Base-by-base conservation (phyloP, 2,329 filamentous ascomycete species). In the Colletotrichum sp. region DNA sequence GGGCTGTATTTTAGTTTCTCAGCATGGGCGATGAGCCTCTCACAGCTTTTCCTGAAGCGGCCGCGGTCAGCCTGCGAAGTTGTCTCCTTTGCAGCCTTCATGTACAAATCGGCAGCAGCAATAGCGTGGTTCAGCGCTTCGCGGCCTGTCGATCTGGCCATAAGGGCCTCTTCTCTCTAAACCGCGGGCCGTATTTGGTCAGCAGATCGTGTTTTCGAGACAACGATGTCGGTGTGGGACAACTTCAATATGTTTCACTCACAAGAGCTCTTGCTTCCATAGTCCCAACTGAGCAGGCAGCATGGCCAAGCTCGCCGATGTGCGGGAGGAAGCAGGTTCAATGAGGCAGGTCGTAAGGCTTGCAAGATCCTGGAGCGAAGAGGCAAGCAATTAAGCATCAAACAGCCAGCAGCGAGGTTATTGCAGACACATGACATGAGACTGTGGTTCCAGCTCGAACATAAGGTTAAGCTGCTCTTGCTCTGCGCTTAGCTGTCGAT, bases 41-140 rank as follows among this genome's bases (percentile, higher is more conserved):
- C 89, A 84, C 93, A 95, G 86, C 94, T 94, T 64, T 88, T 85
- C 78, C 92, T 91, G 66, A 98, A 86, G n/a, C 91, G 89, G 57
- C 87, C 86, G 79, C 92, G 95, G 72, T 98, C 93, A 6, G 85
- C 83, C n/a, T 91, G 85, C 68, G 86, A 88, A n/a, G 87, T 84
- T 8, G 93, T 90, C 75, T 94, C 87, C 75, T 88, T 89, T 69
- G 95, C 87, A 4, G 95, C 95, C 81, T 92, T 91, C 92, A 98
- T 95, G 79, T 97, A 96, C 67, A 94, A 87, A 82, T 98, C 95
- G 26, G 93, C 94, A 6, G 94, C 95, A 78, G 90, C 88, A 81
- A 98, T 95, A 66, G 95, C 93, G 83, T 95, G 90, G 68, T 92
- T 87, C 71, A 98, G 89, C 59, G 95, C 95, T 79, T 93, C 92